Evolutionary conservation across 2,329 filamentous ascomycete genomes (phyloP).

Genomic region (Fusarium sp.): DNA sequence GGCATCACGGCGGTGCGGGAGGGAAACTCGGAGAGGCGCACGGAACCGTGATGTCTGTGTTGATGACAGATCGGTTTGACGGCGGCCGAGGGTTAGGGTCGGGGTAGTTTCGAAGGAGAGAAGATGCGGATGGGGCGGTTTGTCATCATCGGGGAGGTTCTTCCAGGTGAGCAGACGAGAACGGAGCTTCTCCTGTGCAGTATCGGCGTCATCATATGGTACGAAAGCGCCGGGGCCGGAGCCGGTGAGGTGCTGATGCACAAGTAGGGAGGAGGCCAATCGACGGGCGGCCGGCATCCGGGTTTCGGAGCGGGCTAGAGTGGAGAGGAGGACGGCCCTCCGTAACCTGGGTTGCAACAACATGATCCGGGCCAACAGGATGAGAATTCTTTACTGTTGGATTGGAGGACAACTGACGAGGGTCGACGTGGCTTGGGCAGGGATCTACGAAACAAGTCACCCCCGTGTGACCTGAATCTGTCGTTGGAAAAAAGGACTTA

Average conservation of each 20-base stretch:
- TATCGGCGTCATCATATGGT: constrained; percentile 46
- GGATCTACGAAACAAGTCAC: constrained; percentile 3
- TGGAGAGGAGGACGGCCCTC: constrained; percentile 24
- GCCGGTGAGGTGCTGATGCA: constrained; percentile 45
- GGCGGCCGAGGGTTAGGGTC: constrained; percentile 90
- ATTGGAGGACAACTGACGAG: background rate
- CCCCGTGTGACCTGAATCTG: background rate
- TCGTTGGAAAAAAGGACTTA: constrained; percentile 8
- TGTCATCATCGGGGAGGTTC: constrained; percentile 31
- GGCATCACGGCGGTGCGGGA: constrained; percentile 38
- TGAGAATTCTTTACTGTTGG: background rate
- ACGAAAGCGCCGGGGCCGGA: constrained; percentile 37
- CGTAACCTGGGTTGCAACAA: constrained; percentile 22
- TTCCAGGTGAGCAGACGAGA: constrained; percentile 50
- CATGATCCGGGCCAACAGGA: background rate
- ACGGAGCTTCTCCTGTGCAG: constrained; percentile 49
- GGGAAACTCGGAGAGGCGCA: constrained; percentile 51
- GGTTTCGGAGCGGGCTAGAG: constrained; percentile 17
- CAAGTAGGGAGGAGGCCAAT: constrained; percentile 38
- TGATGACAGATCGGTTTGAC: constrained; percentile 68
- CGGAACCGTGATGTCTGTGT: constrained; percentile 58
- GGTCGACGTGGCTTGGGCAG: constrained; percentile 10
- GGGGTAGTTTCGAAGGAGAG: constrained; percentile 85
- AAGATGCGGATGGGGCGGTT: constrained; percentile 72
- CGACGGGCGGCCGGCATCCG: constrained; percentile 10